These are phyloP conservation scores for Panicum hallii DNA, from an alignment of 202 grass and related monocot genomes.

Conservation along the genomic window DNA sequence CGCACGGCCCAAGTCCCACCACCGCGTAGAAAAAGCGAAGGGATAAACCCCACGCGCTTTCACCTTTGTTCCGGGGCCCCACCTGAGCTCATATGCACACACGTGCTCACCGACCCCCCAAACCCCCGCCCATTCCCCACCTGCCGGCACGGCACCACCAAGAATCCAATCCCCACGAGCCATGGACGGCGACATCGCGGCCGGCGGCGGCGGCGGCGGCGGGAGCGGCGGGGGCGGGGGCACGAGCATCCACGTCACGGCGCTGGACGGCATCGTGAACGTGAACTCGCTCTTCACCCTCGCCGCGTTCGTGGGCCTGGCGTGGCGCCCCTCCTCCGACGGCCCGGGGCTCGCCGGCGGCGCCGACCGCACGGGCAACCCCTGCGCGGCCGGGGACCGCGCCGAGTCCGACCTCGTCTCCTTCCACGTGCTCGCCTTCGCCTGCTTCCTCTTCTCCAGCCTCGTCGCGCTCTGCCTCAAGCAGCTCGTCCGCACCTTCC, in stretches of 20 bases:
- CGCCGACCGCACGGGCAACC: constrained; percentile 37
- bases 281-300: constrained; percentile 90
- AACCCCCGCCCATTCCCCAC: background rate
- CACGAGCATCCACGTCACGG: constrained; percentile 85
- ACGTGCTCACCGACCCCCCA: constrained; percentile 30
- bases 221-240: constrained; percentile 43
- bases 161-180: background rate
- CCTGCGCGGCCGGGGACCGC: constrained; percentile 66
- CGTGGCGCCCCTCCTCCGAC: constrained; percentile 67
- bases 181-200: constrained; percentile 40
- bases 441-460: constrained; percentile 97
- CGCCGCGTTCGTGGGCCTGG: constrained; percentile 66
- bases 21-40: background rate
- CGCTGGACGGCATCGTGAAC: constrained; percentile 92
- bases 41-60: background rate
- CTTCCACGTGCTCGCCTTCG: constrained; percentile 92
- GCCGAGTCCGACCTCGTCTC: constrained; percentile 74
- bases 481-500: constrained; percentile 71
- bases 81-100: background rate
- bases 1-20: too few species aligned
- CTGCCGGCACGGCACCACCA: background rate
- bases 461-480: constrained; percentile 96
- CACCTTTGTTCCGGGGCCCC: background rate
- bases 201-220: background rate
- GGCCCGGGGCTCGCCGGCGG: constrained; percentile 51